A percentile compares a stretch with the other conserved stretches of the same genome.
Conservation (phyloP, 176 grass and related monocot genomes). For the Phoenix roebelenii region DNA sequence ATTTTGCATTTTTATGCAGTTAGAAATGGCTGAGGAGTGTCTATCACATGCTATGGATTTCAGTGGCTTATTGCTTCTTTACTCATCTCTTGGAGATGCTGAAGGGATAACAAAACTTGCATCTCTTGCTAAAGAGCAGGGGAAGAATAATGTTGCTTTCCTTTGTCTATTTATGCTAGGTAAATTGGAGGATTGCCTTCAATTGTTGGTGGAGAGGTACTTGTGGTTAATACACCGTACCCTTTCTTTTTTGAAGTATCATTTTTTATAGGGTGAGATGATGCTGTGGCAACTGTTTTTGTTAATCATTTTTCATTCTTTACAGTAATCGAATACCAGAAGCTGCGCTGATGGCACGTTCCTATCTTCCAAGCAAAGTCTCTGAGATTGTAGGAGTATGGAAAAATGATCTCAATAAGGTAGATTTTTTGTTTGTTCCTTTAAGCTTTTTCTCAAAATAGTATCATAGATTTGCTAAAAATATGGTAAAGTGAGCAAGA, state of each 20-base stretch:
- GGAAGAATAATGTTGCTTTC: slow-evolving; percentile 97
- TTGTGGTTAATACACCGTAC: not conserved
- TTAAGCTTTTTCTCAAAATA: not conserved
- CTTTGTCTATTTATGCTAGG: slow-evolving; percentile 90
- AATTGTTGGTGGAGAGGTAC: slow-evolving; percentile 88
- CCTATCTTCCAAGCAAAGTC: slow-evolving; percentile 96
- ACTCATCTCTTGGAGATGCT: slow-evolving; percentile 93
- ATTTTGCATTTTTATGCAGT: slow-evolving; percentile 43
- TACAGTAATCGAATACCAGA: slow-evolving; percentile 92
- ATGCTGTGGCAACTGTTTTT: not conserved
- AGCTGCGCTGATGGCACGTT: slow-evolving; percentile 92
- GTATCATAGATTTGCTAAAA: not conserved
- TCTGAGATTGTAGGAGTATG: slow-evolving; percentile 73
- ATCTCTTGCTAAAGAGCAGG: slow-evolving; percentile 75
- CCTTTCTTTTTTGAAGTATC: slow-evolving; percentile 7
- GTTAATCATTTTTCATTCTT: slow-evolving; percentile 9
- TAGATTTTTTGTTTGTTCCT: slow-evolving; percentile 27
- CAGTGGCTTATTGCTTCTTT: slow-evolving; percentile 81
- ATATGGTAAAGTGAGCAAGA: too few species aligned
- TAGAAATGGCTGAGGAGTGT: slow-evolving; percentile 86
- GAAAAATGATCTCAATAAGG: slow-evolving; percentile 90
- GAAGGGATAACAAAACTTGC: slow-evolving; percentile 67
- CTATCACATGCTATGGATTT: slow-evolving; percentile 82
- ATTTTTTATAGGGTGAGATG: not conserved
- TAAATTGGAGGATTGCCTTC: slow-evolving; percentile 90